Conservation (phyloP, 1,284 basidiomycete species). For the Phlebopus sp. region DNA sequence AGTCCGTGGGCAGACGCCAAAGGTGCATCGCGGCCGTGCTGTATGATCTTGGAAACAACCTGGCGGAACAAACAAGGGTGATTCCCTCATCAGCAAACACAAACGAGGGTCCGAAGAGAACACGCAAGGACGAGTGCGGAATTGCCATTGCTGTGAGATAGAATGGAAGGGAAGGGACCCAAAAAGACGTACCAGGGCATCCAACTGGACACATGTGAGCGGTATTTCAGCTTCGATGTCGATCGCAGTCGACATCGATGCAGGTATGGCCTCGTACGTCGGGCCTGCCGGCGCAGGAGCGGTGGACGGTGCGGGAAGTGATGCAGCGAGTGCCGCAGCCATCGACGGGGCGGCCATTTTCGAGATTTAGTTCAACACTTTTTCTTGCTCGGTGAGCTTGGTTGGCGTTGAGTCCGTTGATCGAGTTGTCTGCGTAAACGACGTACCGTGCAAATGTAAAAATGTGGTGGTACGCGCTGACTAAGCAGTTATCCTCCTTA, state of each 20-base stretch:
- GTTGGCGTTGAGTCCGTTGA: too few species aligned
- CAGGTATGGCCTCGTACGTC: conserved; percentile 77
- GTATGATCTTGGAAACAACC: conserved; percentile 93
- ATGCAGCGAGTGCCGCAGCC: conserved; percentile 85
- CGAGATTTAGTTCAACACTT: background rate
- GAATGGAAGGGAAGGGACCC: conserved; percentile 11
- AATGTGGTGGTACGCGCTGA: too few species aligned
- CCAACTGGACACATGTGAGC: conserved; percentile 74
- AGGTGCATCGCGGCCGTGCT: conserved; percentile 73
- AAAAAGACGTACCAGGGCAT: conserved; percentile 68
- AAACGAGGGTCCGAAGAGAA: background rate
- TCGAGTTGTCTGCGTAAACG: too few species aligned
- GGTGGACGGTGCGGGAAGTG: conserved; percentile 65
- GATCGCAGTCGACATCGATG: conserved; percentile 85
- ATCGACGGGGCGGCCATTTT: conserved; percentile 71
- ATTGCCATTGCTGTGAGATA: background rate
- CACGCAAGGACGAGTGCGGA: background rate
- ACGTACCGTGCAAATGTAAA: too few species aligned
- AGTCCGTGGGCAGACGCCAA: conserved; percentile 76
- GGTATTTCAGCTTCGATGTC: conserved; percentile 89
- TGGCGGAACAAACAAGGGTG: conserved; percentile 32
- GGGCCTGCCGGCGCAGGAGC: conserved; percentile 60
- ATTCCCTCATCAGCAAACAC: conserved; percentile 14
- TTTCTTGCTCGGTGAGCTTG: too few species aligned
- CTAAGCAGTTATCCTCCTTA: too few species aligned